These are phyloP conservation scores for Cercospora nicotianae DNA, from an alignment of 2,329 filamentous ascomycete species.

Conservation along the genomic window DNA sequence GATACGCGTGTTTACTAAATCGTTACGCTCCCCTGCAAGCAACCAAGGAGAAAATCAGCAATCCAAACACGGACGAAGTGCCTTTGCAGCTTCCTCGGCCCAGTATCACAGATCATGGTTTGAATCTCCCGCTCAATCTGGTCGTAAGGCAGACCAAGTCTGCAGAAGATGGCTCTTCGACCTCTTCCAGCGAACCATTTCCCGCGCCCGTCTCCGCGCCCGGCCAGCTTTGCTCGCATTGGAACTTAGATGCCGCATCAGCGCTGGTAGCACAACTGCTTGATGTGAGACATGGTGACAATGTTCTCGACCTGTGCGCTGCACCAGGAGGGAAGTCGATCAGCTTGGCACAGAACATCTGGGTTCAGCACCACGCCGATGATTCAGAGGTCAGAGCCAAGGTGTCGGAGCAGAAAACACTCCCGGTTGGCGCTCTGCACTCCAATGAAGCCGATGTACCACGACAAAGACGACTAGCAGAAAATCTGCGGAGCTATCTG, in stretches of 20 bases:
- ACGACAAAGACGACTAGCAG: slow-evolving; percentile 39
- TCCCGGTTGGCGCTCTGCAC: slow-evolving; percentile 37
- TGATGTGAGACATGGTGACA: slow-evolving; percentile 39
- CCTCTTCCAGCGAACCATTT: slow-evolving; percentile 23
- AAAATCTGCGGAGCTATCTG: slow-evolving; percentile 31
- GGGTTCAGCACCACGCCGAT: slow-evolving; percentile 27
- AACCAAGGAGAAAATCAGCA: slow-evolving; percentile 20
- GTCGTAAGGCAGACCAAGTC: slow-evolving; percentile 17
- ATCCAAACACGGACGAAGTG: slow-evolving; percentile 13
- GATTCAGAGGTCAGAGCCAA: slow-evolving; percentile 22
- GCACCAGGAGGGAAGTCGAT: slow-evolving; percentile 43
- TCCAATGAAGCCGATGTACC: slow-evolving; percentile 41
- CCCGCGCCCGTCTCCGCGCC: slow-evolving; percentile 25
- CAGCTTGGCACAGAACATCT: slow-evolving; percentile 38
- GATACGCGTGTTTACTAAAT: slow-evolving; percentile 35
- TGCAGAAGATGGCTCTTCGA: neutral
- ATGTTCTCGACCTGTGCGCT: slow-evolving; percentile 45
- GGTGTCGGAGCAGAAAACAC: slow-evolving; percentile 11
- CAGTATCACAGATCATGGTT: neutral
- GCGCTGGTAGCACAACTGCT: slow-evolving; percentile 41
- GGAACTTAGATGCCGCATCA: slow-evolving; percentile 39
- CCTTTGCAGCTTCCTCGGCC: slow-evolving; percentile 12
- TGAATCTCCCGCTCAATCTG: slow-evolving; percentile 7
- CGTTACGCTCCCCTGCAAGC: slow-evolving; percentile 28
- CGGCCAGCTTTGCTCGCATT: slow-evolving; percentile 31